These are phyloP conservation scores for Globisporangium acanthophoron DNA, from an alignment of 352 stramenopile genomes.

Conservation along the genomic window DNA sequence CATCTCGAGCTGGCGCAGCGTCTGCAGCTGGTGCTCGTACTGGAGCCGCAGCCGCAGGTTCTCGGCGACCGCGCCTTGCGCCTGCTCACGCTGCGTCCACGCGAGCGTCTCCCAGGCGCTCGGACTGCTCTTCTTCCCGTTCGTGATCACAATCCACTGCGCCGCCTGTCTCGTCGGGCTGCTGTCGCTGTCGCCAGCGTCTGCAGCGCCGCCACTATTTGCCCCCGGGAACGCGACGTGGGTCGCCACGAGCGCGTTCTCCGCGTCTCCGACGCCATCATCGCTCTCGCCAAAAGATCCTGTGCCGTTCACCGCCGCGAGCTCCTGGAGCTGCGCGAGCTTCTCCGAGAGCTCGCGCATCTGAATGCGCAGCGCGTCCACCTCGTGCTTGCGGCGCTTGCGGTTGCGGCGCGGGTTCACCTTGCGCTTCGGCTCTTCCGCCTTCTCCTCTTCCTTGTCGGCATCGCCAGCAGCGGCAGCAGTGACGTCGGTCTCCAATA, in stretches of 20 bases:
- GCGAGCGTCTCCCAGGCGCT: slow-evolving; percentile 27
- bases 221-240: neutral
- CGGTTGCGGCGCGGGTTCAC: slow-evolving; percentile 9
- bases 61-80: slow-evolving; percentile 21
- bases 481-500: neutral
- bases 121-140: neutral
- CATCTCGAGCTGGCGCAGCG: slow-evolving; percentile 26
- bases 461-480: neutral
- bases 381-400: slow-evolving; percentile 10
- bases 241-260: neutral
- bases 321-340: slow-evolving; percentile 1
- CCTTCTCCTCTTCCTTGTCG: neutral
- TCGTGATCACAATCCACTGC: slow-evolving; percentile 5
- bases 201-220: neutral
- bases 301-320: neutral
- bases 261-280: neutral
- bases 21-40: slow-evolving; percentile 30
- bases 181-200: neutral
- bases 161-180: too few relatives aligned
- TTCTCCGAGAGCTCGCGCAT: slow-evolving; percentile 1
- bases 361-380: slow-evolving; percentile 2
- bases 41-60: slow-evolving; percentile 26
- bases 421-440: neutral
- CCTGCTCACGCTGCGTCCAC: slow-evolving; percentile 21
- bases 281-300: neutral